Conservation (phyloP, 768 basidiomycete genomes). For the Pleurotus giganteus region DNA sequence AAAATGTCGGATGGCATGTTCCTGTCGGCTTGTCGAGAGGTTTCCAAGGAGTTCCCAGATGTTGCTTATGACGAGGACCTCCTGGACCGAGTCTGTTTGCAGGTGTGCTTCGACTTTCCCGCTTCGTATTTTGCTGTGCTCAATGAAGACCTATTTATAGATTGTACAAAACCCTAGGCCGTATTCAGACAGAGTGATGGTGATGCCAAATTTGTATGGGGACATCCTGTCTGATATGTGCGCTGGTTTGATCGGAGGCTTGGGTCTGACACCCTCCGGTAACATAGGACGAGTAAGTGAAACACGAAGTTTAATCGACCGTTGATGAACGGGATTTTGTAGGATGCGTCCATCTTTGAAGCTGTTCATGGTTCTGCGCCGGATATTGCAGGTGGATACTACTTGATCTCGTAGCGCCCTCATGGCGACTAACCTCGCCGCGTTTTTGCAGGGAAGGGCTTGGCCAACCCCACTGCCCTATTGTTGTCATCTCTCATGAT, state of each 20-base stretch:
- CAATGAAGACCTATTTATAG: slow-evolving; percentile 30
- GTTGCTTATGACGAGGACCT: slow-evolving; percentile 96
- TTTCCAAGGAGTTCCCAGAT: slow-evolving; percentile 93
- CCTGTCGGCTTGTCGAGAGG: slow-evolving; percentile 93
- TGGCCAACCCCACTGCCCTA: slow-evolving; percentile 99
- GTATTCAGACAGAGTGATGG: slow-evolving; percentile 97
- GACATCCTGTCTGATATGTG: slow-evolving; percentile 98
- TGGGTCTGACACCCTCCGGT: slow-evolving; percentile 95
- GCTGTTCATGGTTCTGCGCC: slow-evolving; percentile 99
- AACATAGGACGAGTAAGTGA: slow-evolving; percentile 87
- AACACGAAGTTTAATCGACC: not conserved
- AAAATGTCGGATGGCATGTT: slow-evolving; percentile 99
- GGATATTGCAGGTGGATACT: slow-evolving; percentile 85
- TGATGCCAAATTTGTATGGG: slow-evolving; percentile 98
- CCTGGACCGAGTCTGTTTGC: slow-evolving; percentile 92
- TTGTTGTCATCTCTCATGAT: slow-evolving; percentile 96
- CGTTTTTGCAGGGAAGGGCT: slow-evolving; percentile 65
- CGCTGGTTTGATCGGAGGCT: slow-evolving; percentile 95
- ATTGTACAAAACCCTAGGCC: slow-evolving; percentile 92
- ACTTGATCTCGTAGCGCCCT: slow-evolving; percentile 7
- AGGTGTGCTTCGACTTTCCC: slow-evolving; percentile 43
- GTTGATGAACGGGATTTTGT: slow-evolving; percentile 16
- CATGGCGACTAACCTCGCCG: slow-evolving; percentile 5
- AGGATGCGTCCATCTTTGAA: slow-evolving; percentile 99
- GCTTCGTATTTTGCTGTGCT: not conserved